These are phyloP conservation scores for Kwoniella newhampshirensis DNA, from an alignment of 768 basidiomycete genomes.

Conservation along the genomic window DNA sequence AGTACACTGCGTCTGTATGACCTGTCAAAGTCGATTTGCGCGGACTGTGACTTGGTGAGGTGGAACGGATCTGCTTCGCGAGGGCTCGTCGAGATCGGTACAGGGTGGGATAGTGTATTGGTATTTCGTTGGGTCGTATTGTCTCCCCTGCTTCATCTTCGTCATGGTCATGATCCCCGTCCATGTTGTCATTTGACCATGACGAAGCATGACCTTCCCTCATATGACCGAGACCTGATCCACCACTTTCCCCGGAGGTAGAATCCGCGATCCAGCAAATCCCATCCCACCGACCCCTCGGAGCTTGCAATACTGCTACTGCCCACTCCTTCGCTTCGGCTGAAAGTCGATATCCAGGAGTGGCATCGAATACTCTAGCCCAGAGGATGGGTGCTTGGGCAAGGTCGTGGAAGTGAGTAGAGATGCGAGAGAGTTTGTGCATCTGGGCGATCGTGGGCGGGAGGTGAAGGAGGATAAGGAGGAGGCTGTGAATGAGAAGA, in stretches of 20 bases:
- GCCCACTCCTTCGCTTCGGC: background rate
- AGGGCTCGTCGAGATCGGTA: conserved; percentile 23
- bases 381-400: conserved; percentile 33
- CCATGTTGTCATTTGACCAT: too few species aligned
- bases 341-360: conserved; percentile 12
- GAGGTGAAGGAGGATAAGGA: conserved; percentile 31
- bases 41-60: conserved; percentile 2
- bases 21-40: background rate
- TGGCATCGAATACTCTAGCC: conserved; percentile 13
- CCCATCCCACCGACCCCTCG: conserved; percentile 24
- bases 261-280: background rate
- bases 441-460: conserved; percentile 24
- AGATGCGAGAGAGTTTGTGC: conserved; percentile 20
- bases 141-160: background rate
- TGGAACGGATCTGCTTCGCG: conserved; percentile 3
- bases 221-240: background rate
- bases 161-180: too few species aligned
- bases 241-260: background rate
- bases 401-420: conserved; percentile 21
- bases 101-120: conserved; percentile 40
- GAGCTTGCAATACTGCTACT: conserved; percentile 9
- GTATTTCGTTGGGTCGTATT: background rate
- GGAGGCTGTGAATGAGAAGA: conserved; percentile 16
- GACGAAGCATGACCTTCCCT: too few species aligned
- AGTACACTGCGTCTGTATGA: conserved; percentile 32